Conservation (phyloP, 2,329 filamentous ascomycete genomes). For the Colletotrichum sp. region DNA sequence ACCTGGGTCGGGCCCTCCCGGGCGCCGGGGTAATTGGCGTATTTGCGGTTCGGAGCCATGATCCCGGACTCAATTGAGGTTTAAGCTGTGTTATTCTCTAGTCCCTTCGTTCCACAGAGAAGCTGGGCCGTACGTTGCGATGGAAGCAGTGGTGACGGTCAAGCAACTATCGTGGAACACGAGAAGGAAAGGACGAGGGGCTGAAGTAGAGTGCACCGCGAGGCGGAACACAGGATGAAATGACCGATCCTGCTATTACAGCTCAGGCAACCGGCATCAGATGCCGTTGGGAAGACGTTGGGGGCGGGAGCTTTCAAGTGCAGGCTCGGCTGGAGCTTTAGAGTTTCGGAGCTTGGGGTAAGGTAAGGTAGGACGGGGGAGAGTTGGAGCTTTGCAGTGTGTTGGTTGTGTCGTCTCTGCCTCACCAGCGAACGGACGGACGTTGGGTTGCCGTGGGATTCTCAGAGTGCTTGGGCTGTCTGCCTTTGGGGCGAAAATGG, state of each 20-base stretch:
- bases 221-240: background rate
- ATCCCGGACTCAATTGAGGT: background rate
- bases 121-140: background rate
- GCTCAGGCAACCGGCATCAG: background rate
- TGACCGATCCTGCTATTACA: background rate
- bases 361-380: background rate
- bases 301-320: background rate
- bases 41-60: conserved; percentile 22
- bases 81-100: background rate
- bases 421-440: background rate
- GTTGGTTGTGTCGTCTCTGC: background rate
- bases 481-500: background rate
- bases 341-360: background rate
- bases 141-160: background rate
- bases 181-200: background rate
- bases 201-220: background rate
- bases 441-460: background rate
- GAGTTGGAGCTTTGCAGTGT: background rate
- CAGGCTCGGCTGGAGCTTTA: background rate
- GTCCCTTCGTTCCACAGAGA: background rate
- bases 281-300: background rate
- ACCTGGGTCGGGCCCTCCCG: background rate
- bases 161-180: background rate
- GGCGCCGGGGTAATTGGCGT: conserved; percentile 22
- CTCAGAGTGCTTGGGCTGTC: background rate